Evolutionary conservation across 2,329 filamentous ascomycete species (phyloP).

Genomic region (Ophiostoma australiae): DNA sequence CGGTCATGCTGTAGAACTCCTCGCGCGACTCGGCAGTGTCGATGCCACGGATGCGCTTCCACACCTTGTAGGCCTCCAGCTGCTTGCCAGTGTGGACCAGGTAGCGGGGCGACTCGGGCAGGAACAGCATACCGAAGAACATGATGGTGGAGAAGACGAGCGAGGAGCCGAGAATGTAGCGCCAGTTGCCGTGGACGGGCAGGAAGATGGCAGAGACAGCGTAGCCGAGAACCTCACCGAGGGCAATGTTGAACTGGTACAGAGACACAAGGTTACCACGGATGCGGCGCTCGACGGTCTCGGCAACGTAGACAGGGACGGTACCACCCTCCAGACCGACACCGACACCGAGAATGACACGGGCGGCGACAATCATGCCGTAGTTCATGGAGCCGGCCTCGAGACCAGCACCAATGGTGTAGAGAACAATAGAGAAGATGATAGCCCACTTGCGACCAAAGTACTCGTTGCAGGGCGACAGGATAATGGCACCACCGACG

Average conservation of each 20-base stretch:
- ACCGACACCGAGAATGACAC: conserved; percentile 64
- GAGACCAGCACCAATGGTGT: conserved; percentile 64
- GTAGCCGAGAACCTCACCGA: conserved; percentile 69
- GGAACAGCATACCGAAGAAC: conserved; percentile 61
- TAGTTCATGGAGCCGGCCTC: conserved; percentile 64
- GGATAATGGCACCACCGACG: conserved; percentile 62
- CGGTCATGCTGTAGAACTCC: conserved; percentile 69
- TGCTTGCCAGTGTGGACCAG: conserved; percentile 62
- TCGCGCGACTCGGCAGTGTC: conserved; percentile 53
- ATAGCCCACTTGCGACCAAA: conserved; percentile 64
- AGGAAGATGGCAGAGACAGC: conserved; percentile 69
- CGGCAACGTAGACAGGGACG: conserved; percentile 69
- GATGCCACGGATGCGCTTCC: conserved; percentile 66
- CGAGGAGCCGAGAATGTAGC: conserved; percentile 68
- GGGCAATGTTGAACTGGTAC: conserved; percentile 71
- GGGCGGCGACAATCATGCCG: conserved; percentile 64
- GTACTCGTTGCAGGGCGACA: conserved; percentile 63
- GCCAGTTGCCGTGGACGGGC: conserved; percentile 64
- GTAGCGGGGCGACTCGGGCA: conserved; percentile 64
- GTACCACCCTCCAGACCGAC: conserved; percentile 71
- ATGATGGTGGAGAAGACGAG: conserved; percentile 64
- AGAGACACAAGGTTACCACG: conserved; percentile 69
- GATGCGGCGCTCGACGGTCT: conserved; percentile 61
- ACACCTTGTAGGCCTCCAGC: conserved; percentile 60
- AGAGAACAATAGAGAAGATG: conserved; percentile 62